Base-by-base conservation (phyloP, 441 rosid genomes). In the Euphorbia schlechtendalii region DNA sequence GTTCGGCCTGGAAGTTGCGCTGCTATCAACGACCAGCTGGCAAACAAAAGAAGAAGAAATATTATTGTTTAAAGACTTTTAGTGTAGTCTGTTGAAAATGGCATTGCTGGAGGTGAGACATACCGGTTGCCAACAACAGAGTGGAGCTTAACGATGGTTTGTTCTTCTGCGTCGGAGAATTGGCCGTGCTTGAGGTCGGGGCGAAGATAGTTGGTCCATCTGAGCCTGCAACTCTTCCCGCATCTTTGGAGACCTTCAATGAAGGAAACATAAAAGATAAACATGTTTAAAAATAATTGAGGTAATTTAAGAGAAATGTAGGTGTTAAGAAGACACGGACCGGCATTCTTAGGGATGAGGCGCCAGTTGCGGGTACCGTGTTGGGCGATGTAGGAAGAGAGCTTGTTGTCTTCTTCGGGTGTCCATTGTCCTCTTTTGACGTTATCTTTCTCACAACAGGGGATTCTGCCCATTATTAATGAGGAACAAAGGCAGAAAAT, bases 381-480 rank as follows among this genome's bases (percentile, higher is more conserved):
- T 74, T 90, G 97, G 71, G 96, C 86, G 52, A 93, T 86, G 72
- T 90, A 90, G 45, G 99, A 89, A 65, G 97, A 86, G 65, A 94
- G 84, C 74, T 94, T 90, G 80, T 94, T 94, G 78, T 94, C 96
- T 80, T 89, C 97, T 71, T 90, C 96, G 36, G 96, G 95, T 36
- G 96, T 89, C 97, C 97, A 90, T 70, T 90, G 97, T 15, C 99
- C 99, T 70, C 95, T 82, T 69, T 94, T 89, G 75, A 90, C 97
- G 56, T 74, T 87, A 66, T 87, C 96, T 79, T 86, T 88, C 84
- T 90, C 96, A 60, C 97, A 93, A 55, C 99, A 88, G 49, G 99
- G 96, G 49, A 94, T 84, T 66, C 96, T 77, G n/a, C 95, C 98
- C 98, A 90, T 93, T 66, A 8, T 43, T 68, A 59, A 59, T 13